Conservation (phyloP, 1,284 basidiomycete species). For the Caloboletus inedulis region DNA sequence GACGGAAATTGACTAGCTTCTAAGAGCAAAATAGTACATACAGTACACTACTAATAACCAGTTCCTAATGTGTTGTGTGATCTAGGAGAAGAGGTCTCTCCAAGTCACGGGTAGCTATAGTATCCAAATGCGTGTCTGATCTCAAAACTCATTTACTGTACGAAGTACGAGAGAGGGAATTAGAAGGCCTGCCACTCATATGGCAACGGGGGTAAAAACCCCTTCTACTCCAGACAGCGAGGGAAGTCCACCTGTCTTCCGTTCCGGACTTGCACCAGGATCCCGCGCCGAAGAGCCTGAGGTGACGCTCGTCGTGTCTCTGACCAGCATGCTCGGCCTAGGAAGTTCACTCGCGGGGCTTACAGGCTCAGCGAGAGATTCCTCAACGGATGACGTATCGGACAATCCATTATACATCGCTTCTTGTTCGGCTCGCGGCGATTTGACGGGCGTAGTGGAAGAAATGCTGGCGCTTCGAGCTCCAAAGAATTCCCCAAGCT, state of each 20-base stretch:
- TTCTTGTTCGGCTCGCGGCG: conserved; percentile 36
- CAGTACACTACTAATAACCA: conserved; percentile 25
- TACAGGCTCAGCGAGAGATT: conserved; percentile 46
- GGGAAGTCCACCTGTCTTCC: conserved; percentile 18
- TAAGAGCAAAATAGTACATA: conserved; percentile 29
- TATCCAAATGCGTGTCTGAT: conserved; percentile 19
- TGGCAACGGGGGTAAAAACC: conserved; percentile 28
- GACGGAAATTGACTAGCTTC: conserved; percentile 26
- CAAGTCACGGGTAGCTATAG: conserved; percentile 8
- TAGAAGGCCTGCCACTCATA: conserved; percentile 25
- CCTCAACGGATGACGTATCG: conserved; percentile 50
- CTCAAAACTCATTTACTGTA: conserved; percentile 3
- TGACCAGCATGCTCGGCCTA: conserved; percentile 37
- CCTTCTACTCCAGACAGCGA: conserved; percentile 16
- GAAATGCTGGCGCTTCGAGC: conserved; percentile 50
- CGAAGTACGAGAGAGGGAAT: conserved; percentile 14
- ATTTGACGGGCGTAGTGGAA: conserved; percentile 36
- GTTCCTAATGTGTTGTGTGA: conserved; percentile 13
- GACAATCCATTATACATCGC: conserved; percentile 46
- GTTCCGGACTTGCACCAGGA: conserved; percentile 30
- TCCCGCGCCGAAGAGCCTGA: conserved; percentile 30
- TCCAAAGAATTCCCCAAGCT: conserved; percentile 67
- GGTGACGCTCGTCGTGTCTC: conserved; percentile 31
- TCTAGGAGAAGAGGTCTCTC: conserved; percentile 3
- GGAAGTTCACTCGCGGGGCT: conserved; percentile 48